Percentiles rank a stretch among this genome's conserved stretches.
These are phyloP conservation scores for Rhodamnia rubescens DNA, from an alignment of 345 rosid species.

Conservation along the genomic window DNA sequence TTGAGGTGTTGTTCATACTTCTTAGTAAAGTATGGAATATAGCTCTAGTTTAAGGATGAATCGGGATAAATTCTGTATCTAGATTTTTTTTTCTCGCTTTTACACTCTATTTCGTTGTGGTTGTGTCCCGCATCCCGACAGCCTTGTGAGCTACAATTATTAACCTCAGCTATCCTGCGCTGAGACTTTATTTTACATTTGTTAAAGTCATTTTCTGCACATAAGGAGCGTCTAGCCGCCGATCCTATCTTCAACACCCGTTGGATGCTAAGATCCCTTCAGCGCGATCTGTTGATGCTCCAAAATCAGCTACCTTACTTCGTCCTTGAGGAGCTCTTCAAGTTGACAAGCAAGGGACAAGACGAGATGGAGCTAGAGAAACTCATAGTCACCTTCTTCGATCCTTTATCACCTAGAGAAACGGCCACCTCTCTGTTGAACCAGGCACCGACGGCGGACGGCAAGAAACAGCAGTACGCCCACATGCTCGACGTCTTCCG, in stretches of 20 bases:
- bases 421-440: neutral
- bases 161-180: neutral
- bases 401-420: neutral
- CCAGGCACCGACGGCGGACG: neutral
- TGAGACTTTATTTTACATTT: neutral
- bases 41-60: no score
- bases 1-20: no score
- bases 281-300: constrained; percentile 3
- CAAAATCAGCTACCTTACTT: constrained; percentile 6
- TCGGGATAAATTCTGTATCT: no score
- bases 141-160: neutral
- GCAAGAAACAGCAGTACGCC: neutral
- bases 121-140: no score
- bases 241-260: constrained; percentile 5
- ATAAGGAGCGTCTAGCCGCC: neutral
- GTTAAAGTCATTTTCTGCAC: neutral
- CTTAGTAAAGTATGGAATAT: no score
- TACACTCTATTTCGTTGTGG: no score
- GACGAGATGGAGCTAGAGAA: neutral
- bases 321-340: neutral
- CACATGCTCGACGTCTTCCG: constrained; percentile 7
- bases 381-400: constrained; percentile 5
- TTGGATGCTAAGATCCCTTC: constrained; percentile 3
- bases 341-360: neutral
- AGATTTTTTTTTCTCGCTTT: no score